Evolutionary conservation across 2,329 filamentous ascomycete species (phyloP).

Genomic region (Aspergillus quadricinctus): DNA sequence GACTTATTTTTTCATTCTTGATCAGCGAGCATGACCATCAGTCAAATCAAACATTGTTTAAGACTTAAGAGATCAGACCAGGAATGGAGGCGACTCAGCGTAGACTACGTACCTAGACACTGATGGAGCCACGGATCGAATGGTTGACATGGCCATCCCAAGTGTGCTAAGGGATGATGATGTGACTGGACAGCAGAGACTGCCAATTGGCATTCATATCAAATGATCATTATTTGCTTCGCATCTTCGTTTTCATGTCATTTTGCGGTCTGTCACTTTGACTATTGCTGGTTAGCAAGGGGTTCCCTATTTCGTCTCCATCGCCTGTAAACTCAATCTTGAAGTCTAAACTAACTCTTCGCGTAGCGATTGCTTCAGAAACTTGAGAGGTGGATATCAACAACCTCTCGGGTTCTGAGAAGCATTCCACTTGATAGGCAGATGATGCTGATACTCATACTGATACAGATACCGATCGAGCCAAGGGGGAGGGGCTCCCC

Average conservation of each 20-base stretch:
- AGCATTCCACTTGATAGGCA: not conserved
- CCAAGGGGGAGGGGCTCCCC: not conserved
- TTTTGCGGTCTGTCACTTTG: not conserved
- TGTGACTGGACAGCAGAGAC: not conserved
- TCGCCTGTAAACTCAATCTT: constrained; percentile 1
- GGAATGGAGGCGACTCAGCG: not conserved
- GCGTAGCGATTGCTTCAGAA: not conserved
- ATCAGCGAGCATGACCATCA: not conserved
- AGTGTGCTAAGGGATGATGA: not conserved
- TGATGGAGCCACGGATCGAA: not conserved
- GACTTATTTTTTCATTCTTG: not conserved
- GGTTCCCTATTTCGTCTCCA: not conserved
- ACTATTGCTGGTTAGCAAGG: not conserved
- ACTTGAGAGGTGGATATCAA: not conserved
- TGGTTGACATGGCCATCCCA: too few relatives aligned
- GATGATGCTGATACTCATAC: not conserved
- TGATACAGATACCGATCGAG: not conserved
- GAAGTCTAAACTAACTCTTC: not conserved
- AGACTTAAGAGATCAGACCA: not conserved
- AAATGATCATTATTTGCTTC: not conserved
- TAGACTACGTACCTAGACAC: not conserved
- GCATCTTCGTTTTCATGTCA: not conserved
- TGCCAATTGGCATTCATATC: not conserved
- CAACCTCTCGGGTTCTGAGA: not conserved
- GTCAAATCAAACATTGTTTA: not conserved